Conservation (phyloP, 805 yeast species). For the Saturnispora bothae region DNA sequence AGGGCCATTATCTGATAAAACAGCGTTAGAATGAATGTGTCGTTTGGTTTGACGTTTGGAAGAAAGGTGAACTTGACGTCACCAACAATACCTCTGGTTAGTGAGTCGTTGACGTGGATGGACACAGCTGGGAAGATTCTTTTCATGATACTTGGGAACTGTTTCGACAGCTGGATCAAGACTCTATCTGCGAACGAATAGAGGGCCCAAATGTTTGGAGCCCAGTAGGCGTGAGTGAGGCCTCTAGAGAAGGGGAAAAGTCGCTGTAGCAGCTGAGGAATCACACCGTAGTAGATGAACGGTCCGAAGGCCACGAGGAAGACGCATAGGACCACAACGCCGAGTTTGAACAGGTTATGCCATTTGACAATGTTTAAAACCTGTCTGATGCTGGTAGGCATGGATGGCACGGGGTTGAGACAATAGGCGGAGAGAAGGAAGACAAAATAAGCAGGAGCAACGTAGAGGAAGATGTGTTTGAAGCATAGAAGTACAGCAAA, state of each 20-base stretch:
- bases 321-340: constrained; percentile 47
- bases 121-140: not conserved
- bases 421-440: constrained; percentile 68
- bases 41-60: constrained; percentile 68
- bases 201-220: constrained; percentile 95
- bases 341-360: constrained; percentile 51
- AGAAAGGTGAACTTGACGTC: constrained; percentile 74
- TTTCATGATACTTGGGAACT: constrained; percentile 12
- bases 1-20: constrained; percentile 75
- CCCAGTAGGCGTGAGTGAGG: constrained; percentile 97
- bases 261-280: constrained; percentile 56
- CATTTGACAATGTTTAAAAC: constrained; percentile 32
- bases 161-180: constrained; percentile 34
- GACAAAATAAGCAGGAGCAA: constrained; percentile 90
- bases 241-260: constrained; percentile 93
- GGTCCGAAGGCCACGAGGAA: constrained; percentile 71
- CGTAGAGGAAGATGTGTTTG: constrained; percentile 84
- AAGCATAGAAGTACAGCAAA: constrained; percentile 78
- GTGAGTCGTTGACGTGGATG: constrained; percentile 1
- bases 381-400: constrained; percentile 17
- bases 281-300: constrained; percentile 48
- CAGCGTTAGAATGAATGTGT: constrained; percentile 71
- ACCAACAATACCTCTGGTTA: constrained; percentile 84
- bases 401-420: constrained; percentile 31
- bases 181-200: constrained; percentile 76